Evolutionary conservation across 2,329 filamentous ascomycete genomes (phyloP), one percentile per base, ranked within the genome.

Genomic region (Stagonosporopsis rhizophila): DNA sequence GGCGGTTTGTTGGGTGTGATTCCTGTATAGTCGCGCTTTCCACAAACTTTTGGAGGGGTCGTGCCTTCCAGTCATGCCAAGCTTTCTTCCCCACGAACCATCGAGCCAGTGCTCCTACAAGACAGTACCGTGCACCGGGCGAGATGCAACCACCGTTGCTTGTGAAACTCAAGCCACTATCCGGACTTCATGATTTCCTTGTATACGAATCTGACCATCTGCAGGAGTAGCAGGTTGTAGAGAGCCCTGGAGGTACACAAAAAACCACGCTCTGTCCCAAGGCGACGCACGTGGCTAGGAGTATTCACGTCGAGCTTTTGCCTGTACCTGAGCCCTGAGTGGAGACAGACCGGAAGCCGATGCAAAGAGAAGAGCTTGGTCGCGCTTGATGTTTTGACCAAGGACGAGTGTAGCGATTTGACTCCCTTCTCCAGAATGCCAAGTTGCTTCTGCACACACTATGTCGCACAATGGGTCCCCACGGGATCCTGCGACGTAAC

Each of bases 21-120:
- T 20, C 27, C n/a, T 38, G 23, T 23, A 32, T 20, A 34, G 52
- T 48, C 32, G 52, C 44, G 27, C 44, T 32, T 15, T 38, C 27
- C 25, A 42, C 30, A 45, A 61, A 63, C 38, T 52, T 62, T 57
- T 59, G 57, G 67, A 66, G 67, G 65, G 67, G 65, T 56, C 32
- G 53, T 37, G 23, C 19, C 28, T 51, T 51, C 44, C 52, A 64
- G 57, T 62, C 60, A 59, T 54, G 58, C 58, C 58, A 61, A 63
- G 60, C 25, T n/a, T 49, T 25, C 23, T 22, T 35, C 47, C n/a
- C 27, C 41, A 42, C 15, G 37, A 44, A 32, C 38, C 42, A 46
- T 20, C n/a, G 22, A 27, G n/a, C n/a, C n/a, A n/a, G 4, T 22
- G 2, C 44, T 46, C 23, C 53, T 4, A 15, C 30, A 11, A 32